Percentiles rank a stretch among this genome's conserved stretches.
phyloP scores from a whole-genome alignment of 1,139 yeast genomes.

The Protomyces inouyei region DNA sequence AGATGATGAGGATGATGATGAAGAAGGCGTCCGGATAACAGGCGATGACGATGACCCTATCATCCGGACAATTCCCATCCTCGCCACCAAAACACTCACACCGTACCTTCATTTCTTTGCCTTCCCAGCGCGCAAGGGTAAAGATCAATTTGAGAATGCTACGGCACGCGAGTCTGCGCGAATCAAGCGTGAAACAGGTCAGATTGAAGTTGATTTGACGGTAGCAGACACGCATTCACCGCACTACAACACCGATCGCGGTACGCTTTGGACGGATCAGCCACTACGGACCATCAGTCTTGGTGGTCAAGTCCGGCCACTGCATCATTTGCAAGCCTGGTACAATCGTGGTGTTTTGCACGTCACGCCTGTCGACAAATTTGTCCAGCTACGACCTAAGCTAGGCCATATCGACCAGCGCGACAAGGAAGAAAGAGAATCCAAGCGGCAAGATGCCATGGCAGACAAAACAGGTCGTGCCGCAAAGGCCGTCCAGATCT shows the following conservation, averaged over 20 bases:
- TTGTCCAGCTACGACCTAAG: constrained; percentile 75
- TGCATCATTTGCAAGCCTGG: not conserved
- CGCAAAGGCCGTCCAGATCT: constrained; percentile 8
- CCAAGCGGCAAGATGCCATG: constrained; percentile 30
- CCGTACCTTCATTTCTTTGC: constrained; percentile 51
- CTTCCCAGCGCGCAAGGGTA: constrained; percentile 64
- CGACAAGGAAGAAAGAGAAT: constrained; percentile 9
- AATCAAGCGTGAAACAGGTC: constrained; percentile 56
- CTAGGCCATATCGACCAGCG: constrained; percentile 61
- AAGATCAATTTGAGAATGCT: constrained; percentile 46
- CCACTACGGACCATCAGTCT: constrained; percentile 8
- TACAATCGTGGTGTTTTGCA: constrained; percentile 42
- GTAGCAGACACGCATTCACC: constrained; percentile 48
- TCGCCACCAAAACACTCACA: constrained; percentile 40
- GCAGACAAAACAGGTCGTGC: constrained; percentile 28
- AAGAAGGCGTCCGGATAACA: constrained; percentile 22
- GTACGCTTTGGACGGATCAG: constrained; percentile 14
- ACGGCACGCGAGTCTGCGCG: constrained; percentile 49
- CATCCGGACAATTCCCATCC: constrained; percentile 68
- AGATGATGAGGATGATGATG: constrained; percentile 34
- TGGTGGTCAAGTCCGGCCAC: constrained; percentile 9
- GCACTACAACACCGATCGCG: constrained; percentile 46
- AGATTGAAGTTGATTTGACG: constrained; percentile 68
- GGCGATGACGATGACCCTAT: constrained; percentile 60
- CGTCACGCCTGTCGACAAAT: constrained; percentile 59